A percentile compares a stretch with the other conserved stretches of the same genome.
phyloP scores from a whole-genome alignment of 2,329 filamentous ascomycete genomes.

The Aureobasidium sp. region DNA sequence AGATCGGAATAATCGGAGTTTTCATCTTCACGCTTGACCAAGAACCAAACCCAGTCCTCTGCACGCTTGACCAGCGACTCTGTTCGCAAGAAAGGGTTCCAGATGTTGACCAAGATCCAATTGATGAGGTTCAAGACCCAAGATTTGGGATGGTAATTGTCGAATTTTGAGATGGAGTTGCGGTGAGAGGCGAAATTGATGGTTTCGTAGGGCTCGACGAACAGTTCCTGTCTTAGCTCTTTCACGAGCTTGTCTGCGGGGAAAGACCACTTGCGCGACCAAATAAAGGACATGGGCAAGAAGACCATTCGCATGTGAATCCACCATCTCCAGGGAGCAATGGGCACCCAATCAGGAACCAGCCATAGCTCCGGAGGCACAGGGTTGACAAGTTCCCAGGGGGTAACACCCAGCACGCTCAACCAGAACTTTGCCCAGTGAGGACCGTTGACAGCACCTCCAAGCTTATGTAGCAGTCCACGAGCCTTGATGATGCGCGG shows the following conservation, averaged over 20 bases:
- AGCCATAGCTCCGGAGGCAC: constrained; percentile 87
- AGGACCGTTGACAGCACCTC: constrained; percentile 72
- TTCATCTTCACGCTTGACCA: constrained; percentile 83
- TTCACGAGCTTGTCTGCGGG: constrained; percentile 56
- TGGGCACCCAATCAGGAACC: constrained; percentile 24
- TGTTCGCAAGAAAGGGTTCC: constrained; percentile 67
- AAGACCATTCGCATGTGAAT: constrained; percentile 98
- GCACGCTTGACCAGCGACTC: constrained; percentile 58
- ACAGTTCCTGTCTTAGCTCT: constrained; percentile 70
- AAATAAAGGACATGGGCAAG: constrained; percentile 82
- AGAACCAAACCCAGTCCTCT: constrained; percentile 71
- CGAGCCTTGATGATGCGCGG: constrained; percentile 79
- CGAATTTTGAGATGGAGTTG: constrained; percentile 67
- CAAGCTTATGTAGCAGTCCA: constrained; percentile 70
- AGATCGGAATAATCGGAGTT: constrained; percentile 84
- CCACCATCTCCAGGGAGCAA: constrained; percentile 83
- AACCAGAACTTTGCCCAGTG: constrained; percentile 99
- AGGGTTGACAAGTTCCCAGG: constrained; percentile 92
- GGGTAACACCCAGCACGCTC: constrained; percentile 67
- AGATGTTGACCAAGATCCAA: constrained; percentile 69
- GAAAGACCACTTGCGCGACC: constrained; percentile 71
- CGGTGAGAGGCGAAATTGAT: constrained; percentile 72
- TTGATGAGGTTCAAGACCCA: constrained; percentile 73
- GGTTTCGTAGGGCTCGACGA: constrained; percentile 64
- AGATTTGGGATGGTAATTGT: constrained; percentile 91